Conservation (phyloP, 1,139 yeast genomes). For the Yamadazyma dendronema region DNA sequence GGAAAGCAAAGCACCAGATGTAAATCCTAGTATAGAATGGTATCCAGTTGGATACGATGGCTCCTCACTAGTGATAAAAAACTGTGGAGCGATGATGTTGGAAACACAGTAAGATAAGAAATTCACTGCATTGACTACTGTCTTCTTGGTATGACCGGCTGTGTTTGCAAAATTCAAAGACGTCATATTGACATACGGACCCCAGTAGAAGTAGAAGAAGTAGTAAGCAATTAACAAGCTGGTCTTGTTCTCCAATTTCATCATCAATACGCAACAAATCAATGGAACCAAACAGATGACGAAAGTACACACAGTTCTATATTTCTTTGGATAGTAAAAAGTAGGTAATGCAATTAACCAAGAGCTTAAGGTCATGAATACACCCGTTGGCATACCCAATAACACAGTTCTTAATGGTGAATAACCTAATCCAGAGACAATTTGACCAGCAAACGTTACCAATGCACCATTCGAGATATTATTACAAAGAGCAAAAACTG, state of each 20-base stretch:
- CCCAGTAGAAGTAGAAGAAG: conserved; percentile 21
- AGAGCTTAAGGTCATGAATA: conserved; percentile 22
- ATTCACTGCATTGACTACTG: conserved; percentile 22
- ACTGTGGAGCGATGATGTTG: conserved; percentile 28
- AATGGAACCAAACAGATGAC: conserved; percentile 33
- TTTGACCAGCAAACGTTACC: conserved; percentile 43
- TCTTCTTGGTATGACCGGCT: conserved; percentile 25
- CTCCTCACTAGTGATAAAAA: conserved; percentile 22
- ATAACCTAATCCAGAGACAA: conserved; percentile 32
- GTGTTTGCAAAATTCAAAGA: conserved; percentile 24
- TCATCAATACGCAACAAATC: conserved; percentile 37
- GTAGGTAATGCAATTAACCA: conserved; percentile 15
- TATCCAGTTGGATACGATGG: conserved; percentile 26
- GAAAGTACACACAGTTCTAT: conserved; percentile 15
- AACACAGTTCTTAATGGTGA: conserved; percentile 43
- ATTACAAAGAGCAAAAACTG: conserved; percentile 34
- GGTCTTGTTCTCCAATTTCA: conserved; percentile 16
- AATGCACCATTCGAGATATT: conserved; percentile 44
- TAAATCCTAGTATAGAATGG: conserved; percentile 19
- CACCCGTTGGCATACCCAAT: conserved; percentile 52
- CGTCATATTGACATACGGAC: conserved; percentile 23
- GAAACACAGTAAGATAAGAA: conserved; percentile 23
- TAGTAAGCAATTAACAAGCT: conserved; percentile 28
- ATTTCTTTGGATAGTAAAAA: conserved; percentile 16
- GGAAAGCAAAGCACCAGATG: conserved; percentile 12